Conservation (phyloP, 208 protist genomes). For the Sergeia podlipaevii region DNA sequence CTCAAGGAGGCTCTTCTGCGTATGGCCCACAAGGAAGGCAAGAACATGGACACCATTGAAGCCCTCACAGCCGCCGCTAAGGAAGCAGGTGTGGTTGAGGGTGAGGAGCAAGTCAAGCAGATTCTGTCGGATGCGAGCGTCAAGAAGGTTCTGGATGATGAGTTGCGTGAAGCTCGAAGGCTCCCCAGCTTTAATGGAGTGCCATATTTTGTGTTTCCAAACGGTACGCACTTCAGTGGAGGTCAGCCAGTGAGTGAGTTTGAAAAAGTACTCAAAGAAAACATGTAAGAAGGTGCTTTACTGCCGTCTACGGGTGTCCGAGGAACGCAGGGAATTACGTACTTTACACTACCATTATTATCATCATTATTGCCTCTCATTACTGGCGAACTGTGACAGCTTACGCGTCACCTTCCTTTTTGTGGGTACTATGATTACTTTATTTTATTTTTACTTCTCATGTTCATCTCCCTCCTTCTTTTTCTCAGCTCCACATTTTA, state of each 20-base stretch:
- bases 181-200: constrained; percentile 22
- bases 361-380: too few species aligned
- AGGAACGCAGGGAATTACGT: constrained; percentile 9
- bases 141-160: constrained; percentile 13
- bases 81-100: constrained; percentile 19
- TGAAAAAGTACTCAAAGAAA: constrained; percentile 16
- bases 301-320: too few species aligned
- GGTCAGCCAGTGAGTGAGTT: constrained; percentile 27
- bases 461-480: background rate
- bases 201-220: constrained; percentile 32
- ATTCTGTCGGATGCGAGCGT: constrained; percentile 12
- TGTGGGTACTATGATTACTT: constrained; percentile 8
- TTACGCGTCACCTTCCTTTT: constrained; percentile 5
- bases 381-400: too few species aligned
- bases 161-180: constrained; percentile 5
- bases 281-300: constrained; percentile 4
- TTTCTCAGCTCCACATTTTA: too few species aligned
- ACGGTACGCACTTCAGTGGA: constrained; percentile 22
- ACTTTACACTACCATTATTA: too few species aligned
- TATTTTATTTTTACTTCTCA: constrained; percentile 8
- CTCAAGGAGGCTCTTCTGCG: constrained; percentile 39
- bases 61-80: constrained; percentile 14
- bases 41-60: constrained; percentile 22
- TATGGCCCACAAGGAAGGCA: constrained; percentile 30
- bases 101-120: constrained; percentile 13